Evolutionary conservation across 495 filamentous ascomycete genomes (phyloP), one percentile per base, ranked within the genome.

Genomic region (Cercophora newfieldiana): DNA sequence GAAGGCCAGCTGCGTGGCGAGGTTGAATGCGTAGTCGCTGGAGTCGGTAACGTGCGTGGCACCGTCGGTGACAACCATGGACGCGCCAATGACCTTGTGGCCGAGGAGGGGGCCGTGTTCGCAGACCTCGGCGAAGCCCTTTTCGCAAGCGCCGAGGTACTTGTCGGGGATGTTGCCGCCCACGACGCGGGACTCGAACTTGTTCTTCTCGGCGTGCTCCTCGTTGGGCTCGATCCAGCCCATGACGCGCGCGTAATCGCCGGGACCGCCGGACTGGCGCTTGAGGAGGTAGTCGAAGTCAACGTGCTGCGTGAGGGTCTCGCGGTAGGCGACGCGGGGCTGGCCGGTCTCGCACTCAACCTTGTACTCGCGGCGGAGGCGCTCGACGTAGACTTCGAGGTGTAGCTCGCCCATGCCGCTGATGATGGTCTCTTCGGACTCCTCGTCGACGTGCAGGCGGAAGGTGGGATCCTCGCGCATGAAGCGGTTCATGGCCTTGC

Each of bases 401-500:
- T 99, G 96, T 65, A 99, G 78, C 76, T 99, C 96, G 67, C 96
- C 96, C 96, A 99, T 99, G 57, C 96, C 96, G 50, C 91, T 94
- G 76, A 99, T 98, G 76, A 99, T 95, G 55, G 94, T 97, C 81
- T 99, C 91, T 68, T 94, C 87, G 69, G 87, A 90, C 80, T 99
- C 96, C 37, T 82, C 79, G 72, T 99, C 96, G 72, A 96, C 91
- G 66, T 90, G 89, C 50, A 98, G 92, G 50, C 96, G 88, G 87
- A 99, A 99, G 24, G 96, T 99, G 10, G 96, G 96, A 69, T 99
- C 96, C 79, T 99, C 96, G 61, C 96, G 88, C 81, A 97, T 95
- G 88, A 99, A 99, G 69, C 96, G 92, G 70, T 93, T 92, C 88
- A 99, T 98, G 69, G 96, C 96, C 83, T 98, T 99, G 70, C 88